Base-by-base conservation (phyloP, 805 yeast genomes). In the Myxozyma lipomycoides region DNA sequence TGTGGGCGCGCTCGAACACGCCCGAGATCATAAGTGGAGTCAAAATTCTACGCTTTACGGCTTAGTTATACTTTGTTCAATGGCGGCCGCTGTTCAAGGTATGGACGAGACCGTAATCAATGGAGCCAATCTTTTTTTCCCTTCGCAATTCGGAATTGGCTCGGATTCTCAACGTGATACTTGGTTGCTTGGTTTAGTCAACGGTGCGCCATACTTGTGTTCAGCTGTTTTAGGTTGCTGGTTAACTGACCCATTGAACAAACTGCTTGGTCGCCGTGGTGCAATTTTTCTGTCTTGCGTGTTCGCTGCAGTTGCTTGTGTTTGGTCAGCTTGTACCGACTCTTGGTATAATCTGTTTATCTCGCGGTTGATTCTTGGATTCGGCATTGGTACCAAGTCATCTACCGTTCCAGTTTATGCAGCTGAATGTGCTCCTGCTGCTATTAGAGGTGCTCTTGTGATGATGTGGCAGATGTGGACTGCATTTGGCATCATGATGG, bases 381-480 rank as follows among this genome's bases (percentile, higher is more conserved):
- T 82, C 38, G 85, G 87, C 34, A 74, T 82, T 59, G 88, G 88
- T 46, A 74, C 81, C 45, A 78, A 80, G 58, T 80, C 84, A 2
- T 77, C 85, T 23, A 80, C 84, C 15, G 84, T 81, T 6, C 86
- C 88, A 3, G 79, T 83, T 10, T 80, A 78, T 58, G 74, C 81
- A 25, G 83, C 85, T 15, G 86, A 81, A 62, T 75, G 80, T 60
- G 63, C 80, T 7, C 85, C 85, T 1, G 77, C 77, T 12, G 67
- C 68, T 10, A 74, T 78, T 37, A 72, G 87, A 62, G 88, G 88
- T 43, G 78, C 85, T 1, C 69, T 83, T 52, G 80, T 81, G 43
- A 81, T 82, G 83, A 71, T 78, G 68, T 82, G 86, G 84, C 87
- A 83, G 68, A 78, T 80, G 60, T 82, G 81, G 72, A 81, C 86